Evolutionary conservation across 2,329 filamentous ascomycete genomes (phyloP).

Genomic region (Colletotrichum tofieldiae): DNA sequence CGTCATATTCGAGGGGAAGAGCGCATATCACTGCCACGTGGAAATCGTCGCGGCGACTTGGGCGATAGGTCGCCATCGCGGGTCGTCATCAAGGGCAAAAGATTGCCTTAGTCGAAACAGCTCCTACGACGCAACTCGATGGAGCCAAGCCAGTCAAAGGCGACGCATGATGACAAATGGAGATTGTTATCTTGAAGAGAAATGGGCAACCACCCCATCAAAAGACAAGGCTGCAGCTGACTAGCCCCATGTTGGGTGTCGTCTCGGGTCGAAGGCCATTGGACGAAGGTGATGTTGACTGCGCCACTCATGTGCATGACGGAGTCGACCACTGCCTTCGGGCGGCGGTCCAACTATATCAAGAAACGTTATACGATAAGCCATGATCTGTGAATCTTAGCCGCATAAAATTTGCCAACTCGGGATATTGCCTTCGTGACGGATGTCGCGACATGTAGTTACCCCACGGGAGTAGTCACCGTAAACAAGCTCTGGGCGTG

Average conservation of each 20-base stretch:
- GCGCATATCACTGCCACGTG: slow-evolving; percentile 35
- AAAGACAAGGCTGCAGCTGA: not conserved
- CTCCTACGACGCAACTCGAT: not conserved
- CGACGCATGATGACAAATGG: not conserved
- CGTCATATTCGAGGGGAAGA: slow-evolving; percentile 29
- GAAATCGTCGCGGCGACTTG: slow-evolving; percentile 30
- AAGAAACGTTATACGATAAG: not conserved
- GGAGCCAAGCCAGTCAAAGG: not conserved
- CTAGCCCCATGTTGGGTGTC: not conserved
- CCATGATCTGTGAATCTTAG: not conserved
- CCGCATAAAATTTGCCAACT: not conserved
- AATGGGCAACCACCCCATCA: not conserved
- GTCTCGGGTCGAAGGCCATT: not conserved
- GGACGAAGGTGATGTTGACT: not conserved
- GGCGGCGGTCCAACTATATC: not conserved
- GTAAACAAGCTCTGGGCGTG: slow-evolving; percentile 35
- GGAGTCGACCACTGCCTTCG: not conserved
- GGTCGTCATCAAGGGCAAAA: not conserved
- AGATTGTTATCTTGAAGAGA: not conserved
- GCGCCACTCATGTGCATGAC: not conserved
- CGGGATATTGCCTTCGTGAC: not conserved
- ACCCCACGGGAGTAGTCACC: not conserved
- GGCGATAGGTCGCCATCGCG: not conserved
- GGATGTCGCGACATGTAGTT: not conserved
- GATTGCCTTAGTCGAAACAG: not conserved